Evolutionary conservation across 2,329 filamentous ascomycete species (phyloP), one percentile per base, ranked within the genome.

Genomic region (Fusarium transvaalense): DNA sequence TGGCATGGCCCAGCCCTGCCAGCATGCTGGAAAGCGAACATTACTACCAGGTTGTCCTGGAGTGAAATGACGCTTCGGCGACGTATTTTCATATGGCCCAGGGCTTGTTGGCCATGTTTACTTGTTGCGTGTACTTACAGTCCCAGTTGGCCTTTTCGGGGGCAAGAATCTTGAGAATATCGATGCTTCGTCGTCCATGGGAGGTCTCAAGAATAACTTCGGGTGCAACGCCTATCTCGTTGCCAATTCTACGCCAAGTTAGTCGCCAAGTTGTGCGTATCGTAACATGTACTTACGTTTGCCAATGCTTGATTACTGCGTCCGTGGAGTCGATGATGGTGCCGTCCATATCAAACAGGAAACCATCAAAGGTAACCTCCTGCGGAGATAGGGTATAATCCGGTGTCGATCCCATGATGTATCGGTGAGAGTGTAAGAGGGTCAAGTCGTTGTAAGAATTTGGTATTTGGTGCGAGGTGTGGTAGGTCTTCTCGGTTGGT

Each of bases 91-190:
- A 35, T 31, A 27, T 34, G 23, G 25, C 25, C n/a, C 29, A 27
- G 23, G n/a, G 10, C 31, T 59, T 32, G 29, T 21, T 27, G 38
- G 38, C 48, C 29, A 23, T 59, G 31, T 19, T 34, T 37, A 32
- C 21, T 35, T 57, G 38, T 39, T 42, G 25, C 38, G 29, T 19
- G 42, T 27, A 88, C 92, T 82, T 81, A 97, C 93, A 97, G 69
- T 97, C 93, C 93, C 92, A 95, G 73, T 91, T 97, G 41, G 96
- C 96, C 77, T 93, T 93, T 72, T 92, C 89, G 17, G 93, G 92
- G 66, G 92, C 90, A 61, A 97, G 87, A 29, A 94, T 83, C 77
- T 88, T 88, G 61, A 99, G 85, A 4, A 92, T 89, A 74, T 99
- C 96, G 75, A 98, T 97, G 71, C 90, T 93, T 61, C 96, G 85